A percentile compares a stretch with the other conserved stretches of the same genome.
Conservation (phyloP, 495 filamentous ascomycete genomes). For the Aspergillus wentii region DNA sequence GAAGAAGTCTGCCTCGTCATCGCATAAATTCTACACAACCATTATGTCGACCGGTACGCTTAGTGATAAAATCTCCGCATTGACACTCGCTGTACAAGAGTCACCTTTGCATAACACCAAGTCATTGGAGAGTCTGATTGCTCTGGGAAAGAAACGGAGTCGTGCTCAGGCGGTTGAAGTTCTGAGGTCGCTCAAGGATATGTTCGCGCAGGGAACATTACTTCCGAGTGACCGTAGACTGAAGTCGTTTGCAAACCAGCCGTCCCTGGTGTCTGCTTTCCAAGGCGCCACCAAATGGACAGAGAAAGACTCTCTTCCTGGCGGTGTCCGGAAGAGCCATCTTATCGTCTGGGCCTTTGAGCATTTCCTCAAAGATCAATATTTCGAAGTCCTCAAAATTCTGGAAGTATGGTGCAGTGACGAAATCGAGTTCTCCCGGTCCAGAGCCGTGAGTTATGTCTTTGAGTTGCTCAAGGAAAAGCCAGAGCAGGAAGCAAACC, state of each 20-base stretch:
- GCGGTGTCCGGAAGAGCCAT: conserved; percentile 64
- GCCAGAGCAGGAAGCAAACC: conserved; percentile 94
- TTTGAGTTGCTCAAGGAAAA: conserved; percentile 90
- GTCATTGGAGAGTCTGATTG: conserved; percentile 75
- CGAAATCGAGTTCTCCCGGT: conserved; percentile 86
- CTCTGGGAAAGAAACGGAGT: conserved; percentile 79
- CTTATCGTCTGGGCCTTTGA: conserved; percentile 89
- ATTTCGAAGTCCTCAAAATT: conserved; percentile 85
- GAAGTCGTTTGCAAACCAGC: conserved; percentile 72
- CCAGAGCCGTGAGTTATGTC: conserved; percentile 79
- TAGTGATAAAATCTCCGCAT: conserved; percentile 91
- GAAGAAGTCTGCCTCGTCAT: conserved; percentile 60
- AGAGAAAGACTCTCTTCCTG: conserved; percentile 60
- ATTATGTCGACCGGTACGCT: conserved; percentile 96
- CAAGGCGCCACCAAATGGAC: conserved; percentile 59
- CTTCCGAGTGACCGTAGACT: conserved; percentile 80
- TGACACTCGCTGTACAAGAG: conserved; percentile 91
- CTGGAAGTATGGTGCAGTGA: conserved; percentile 89
- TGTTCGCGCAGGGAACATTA: conserved; percentile 81
- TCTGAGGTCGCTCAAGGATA: conserved; percentile 84
- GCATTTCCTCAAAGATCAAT: conserved; percentile 86
- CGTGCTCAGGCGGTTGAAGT: conserved; percentile 92
- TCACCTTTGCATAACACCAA: conserved; percentile 90
- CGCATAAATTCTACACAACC: conserved; percentile 88
- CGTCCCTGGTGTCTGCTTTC: conserved; percentile 64